Conservation (phyloP, 169 alveolate genomes). For the Babesia ovata region DNA sequence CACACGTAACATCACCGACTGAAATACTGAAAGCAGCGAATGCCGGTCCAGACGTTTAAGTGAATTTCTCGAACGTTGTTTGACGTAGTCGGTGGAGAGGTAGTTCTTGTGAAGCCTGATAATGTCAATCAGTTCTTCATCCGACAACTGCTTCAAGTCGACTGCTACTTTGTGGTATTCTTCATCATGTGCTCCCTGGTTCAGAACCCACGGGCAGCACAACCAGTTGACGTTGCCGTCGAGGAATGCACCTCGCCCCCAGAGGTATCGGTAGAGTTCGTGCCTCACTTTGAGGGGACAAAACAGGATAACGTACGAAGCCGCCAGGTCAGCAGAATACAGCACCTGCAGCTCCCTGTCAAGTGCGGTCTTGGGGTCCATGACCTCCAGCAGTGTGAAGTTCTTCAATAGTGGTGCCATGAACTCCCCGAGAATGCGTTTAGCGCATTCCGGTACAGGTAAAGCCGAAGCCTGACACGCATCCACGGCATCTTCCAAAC, state of each 20-base stretch:
- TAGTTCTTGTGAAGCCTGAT: conserved; percentile 59
- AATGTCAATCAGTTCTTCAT: conserved; percentile 51
- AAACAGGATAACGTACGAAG: conserved; percentile 56
- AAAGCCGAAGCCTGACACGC: conserved; percentile 11
- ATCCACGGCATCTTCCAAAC: conserved; percentile 20
- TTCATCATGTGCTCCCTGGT: conserved; percentile 49
- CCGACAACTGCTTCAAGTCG: conserved; percentile 23
- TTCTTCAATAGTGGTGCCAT: conserved; percentile 26
- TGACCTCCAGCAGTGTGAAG: conserved; percentile 29
- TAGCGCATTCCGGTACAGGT: conserved; percentile 34
- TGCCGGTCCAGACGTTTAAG: conserved; percentile 38
- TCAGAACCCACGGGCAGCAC: conserved; percentile 66
- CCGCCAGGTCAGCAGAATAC: conserved; percentile 62
- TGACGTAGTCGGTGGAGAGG: conserved; percentile 57
- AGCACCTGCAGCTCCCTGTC: conserved; percentile 47
- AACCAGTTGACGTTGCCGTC: conserved; percentile 58
- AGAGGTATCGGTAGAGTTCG: conserved; percentile 46
- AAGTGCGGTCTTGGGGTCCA: conserved; percentile 35
- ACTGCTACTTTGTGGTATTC: conserved; percentile 34
- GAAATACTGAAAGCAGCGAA: conserved; percentile 57
- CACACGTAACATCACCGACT: conserved; percentile 48
- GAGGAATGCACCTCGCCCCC: conserved; percentile 53
- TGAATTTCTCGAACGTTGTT: conserved; percentile 52
- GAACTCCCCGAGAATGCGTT: conserved; percentile 38
- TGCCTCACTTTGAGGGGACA: conserved; percentile 35